Evolutionary conservation across 73 alveolate species (phyloP).

Genomic region (Paramecium sonneborni): DNA sequence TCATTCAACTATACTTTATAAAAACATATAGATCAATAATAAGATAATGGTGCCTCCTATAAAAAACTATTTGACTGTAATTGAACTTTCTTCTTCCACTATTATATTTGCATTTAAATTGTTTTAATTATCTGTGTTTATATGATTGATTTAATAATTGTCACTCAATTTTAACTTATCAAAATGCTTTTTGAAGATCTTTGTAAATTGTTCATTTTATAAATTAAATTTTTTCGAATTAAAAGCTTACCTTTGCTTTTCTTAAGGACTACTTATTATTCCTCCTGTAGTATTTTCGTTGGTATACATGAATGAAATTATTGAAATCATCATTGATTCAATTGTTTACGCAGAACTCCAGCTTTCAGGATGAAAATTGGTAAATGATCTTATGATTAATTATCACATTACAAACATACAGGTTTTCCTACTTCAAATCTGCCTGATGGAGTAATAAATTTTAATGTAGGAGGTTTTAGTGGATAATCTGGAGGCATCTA

Average conservation of each 20-base stretch:
- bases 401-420: conserved; percentile 53
- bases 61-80: neutral
- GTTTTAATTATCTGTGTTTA: neutral
- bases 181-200: neutral
- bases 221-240: neutral
- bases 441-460: conserved; percentile 80
- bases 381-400: conserved; percentile 39
- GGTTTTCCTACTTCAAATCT: conserved; percentile 69
- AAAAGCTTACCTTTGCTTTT: neutral
- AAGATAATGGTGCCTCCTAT: neutral
- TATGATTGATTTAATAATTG: neutral
- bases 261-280: neutral
- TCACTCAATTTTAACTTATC: neutral
- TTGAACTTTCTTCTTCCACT: neutral
- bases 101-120: neutral
- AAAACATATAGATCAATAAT: neutral
- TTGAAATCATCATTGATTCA: conserved; percentile 67
- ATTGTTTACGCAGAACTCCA: conserved; percentile 81
- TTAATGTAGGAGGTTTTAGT: conserved; percentile 78
- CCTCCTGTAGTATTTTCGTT: conserved; percentile 33
- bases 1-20: conserved; percentile 1
- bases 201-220: neutral
- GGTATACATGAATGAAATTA: conserved; percentile 67
- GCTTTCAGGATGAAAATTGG: conserved; percentile 83
- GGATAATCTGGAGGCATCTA: conserved; percentile 80